phyloP scores from a whole-genome alignment of 2,329 filamentous ascomycete genomes.

The Microcyclospora tardicrescens region DNA sequence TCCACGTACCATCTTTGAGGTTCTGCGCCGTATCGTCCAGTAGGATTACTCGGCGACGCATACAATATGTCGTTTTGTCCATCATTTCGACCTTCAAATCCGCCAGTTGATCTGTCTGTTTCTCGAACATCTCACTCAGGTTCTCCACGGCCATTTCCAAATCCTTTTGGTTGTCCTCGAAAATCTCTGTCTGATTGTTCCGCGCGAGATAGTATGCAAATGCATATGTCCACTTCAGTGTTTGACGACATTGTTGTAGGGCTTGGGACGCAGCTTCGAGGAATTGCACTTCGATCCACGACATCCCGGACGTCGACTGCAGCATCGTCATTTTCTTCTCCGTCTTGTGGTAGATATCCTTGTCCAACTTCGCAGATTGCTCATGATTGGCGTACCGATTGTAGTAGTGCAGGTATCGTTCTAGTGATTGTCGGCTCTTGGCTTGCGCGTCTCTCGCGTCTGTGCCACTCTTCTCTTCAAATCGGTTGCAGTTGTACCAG shows the following conservation, averaged over 20 bases:
- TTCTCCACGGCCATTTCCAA: slow-evolving; percentile 94
- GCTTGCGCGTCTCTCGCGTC: slow-evolving; percentile 89
- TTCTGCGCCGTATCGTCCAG: slow-evolving; percentile 89
- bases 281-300: slow-evolving; percentile 98
- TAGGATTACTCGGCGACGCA: slow-evolving; percentile 76
- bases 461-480: slow-evolving; percentile 85
- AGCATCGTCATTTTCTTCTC: slow-evolving; percentile 98
- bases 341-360: slow-evolving; percentile 89
- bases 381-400: slow-evolving; percentile 99
- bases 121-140: slow-evolving; percentile 98
- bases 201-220: slow-evolving; percentile 95
- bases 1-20: slow-evolving; percentile 66
- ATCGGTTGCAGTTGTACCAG: slow-evolving; percentile 99
- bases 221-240: slow-evolving; percentile 97
- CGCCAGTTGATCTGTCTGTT: slow-evolving; percentile 74
- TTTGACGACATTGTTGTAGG: slow-evolving; percentile 92
- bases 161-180: slow-evolving; percentile 98
- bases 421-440: slow-evolving; percentile 75
- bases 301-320: slow-evolving; percentile 87
- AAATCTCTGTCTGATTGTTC: slow-evolving; percentile 93
- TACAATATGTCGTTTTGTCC: slow-evolving; percentile 97
- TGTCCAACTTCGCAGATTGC: slow-evolving; percentile 90
- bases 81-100: slow-evolving; percentile 92
- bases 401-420: slow-evolving; percentile 98
- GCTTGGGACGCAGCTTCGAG: slow-evolving; percentile 86